phyloP scores from a whole-genome alignment of 2,329 filamentous ascomycete species.

The Neonectria coccinea region DNA sequence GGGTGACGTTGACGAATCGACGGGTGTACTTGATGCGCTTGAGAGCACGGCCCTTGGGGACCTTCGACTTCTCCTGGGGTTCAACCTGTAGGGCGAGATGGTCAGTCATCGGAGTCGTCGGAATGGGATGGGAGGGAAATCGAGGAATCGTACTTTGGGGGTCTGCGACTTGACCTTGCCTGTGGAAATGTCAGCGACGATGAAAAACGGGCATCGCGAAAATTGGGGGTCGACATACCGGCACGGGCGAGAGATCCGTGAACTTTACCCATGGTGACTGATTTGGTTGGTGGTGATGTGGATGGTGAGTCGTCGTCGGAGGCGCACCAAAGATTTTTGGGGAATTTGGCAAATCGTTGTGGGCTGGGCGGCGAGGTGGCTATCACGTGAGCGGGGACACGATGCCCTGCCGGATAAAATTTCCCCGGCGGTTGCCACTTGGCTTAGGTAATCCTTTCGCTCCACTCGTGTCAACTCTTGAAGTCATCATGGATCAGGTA shows the following conservation, averaged over 20 bases:
- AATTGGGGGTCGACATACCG: conserved; percentile 53
- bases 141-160: conserved; percentile 76
- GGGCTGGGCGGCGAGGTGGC: conserved; percentile 50
- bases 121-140: conserved; percentile 32
- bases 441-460: conserved; percentile 5
- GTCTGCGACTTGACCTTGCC: conserved; percentile 99
- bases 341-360: conserved; percentile 56
- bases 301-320: conserved; percentile 48
- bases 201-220: conserved; percentile 17
- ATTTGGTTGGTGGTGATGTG: conserved; percentile 54
- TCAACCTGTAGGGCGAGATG: conserved; percentile 71
- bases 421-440: conserved; percentile 26
- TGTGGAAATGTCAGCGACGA: conserved; percentile 70
- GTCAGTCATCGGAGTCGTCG: conserved; percentile 49
- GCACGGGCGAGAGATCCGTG: conserved; percentile 95
- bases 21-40: conserved; percentile 97
- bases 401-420: conserved; percentile 52
- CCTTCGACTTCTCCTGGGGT: conserved; percentile 95
- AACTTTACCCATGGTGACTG: conserved; percentile 85
- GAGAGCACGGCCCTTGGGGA: conserved; percentile 95
- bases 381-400: conserved; percentile 53
- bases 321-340: conserved; percentile 49
- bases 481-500: no score
- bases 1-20: conserved; percentile 97
- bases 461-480: not conserved